Evolutionary conservation across 805 yeast species (phyloP).

Genomic region (Wickerhamiella azymoides): DNA sequence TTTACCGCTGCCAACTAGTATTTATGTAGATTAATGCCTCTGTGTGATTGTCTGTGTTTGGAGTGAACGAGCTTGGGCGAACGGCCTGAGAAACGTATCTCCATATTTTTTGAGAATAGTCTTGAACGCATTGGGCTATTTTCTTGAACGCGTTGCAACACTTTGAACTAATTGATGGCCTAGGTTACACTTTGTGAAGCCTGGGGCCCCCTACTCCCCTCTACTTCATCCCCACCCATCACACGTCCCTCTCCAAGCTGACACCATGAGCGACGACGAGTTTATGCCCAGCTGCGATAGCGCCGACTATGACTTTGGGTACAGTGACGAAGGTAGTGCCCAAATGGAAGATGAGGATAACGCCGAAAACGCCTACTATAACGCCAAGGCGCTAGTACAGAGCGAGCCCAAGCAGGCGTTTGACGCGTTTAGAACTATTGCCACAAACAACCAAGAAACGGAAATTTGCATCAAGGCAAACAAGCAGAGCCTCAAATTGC

Average conservation of each 20-base stretch:
- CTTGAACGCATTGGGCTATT: no score
- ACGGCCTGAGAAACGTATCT: no score
- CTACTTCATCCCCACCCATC: no score
- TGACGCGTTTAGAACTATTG: slow-evolving; percentile 20
- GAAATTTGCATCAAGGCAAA: slow-evolving; percentile 25
- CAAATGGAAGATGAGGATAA: slow-evolving; percentile 17
- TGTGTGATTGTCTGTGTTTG: no score
- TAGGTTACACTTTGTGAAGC: no score
- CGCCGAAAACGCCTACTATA: slow-evolving; percentile 27
- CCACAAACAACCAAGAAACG: slow-evolving; percentile 12
- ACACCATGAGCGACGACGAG: slow-evolving; percentile 28
- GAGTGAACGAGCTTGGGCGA: no score
- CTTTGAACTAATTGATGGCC: no score
- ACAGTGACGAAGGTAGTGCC: slow-evolving; percentile 23
- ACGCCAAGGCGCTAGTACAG: slow-evolving; percentile 26
- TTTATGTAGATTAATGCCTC: not conserved
- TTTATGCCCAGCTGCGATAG: slow-evolving; percentile 29
- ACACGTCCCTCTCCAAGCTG: not conserved
- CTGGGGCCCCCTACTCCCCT: no score
- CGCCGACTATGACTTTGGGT: slow-evolving; percentile 22
- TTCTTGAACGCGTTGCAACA: no score
- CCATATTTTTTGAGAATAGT: no score
- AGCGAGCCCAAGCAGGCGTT: slow-evolving; percentile 25
- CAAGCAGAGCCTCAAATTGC: slow-evolving; percentile 27
- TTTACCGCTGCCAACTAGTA: slow-evolving; percentile 10